Percentiles rank a stretch among this genome's conserved stretches.
Evolutionary conservation across 192 early-diverging fungal genomes (phyloP).

Genomic region (Coemansia sp.): DNA sequence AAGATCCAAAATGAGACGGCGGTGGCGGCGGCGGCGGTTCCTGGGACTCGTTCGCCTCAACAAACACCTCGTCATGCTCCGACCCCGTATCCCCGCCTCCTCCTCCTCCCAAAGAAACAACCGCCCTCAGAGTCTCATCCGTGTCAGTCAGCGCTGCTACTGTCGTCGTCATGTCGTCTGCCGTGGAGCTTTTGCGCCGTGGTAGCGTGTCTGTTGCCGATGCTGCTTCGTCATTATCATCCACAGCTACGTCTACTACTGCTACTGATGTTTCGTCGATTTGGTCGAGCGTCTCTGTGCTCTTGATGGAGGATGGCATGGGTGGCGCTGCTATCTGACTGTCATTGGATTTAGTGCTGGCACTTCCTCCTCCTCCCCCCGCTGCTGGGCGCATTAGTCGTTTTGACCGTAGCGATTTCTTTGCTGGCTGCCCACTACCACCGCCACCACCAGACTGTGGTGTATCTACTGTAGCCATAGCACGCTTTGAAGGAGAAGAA

Average conservation of each 20-base stretch:
- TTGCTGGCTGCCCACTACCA: slow-evolving; percentile 6
- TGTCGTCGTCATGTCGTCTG: background rate
- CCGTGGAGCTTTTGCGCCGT: no score
- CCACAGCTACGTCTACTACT: background rate
- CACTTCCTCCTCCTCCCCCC: background rate
- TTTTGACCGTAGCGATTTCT: slow-evolving; percentile 53
- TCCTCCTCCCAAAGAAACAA: slow-evolving; percentile 2
- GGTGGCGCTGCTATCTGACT: background rate
- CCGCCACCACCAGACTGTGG: slow-evolving; percentile 1
- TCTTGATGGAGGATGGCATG: background rate
- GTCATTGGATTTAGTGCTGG: no score
- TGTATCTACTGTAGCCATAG: slow-evolving; percentile 40
- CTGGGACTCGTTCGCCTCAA: slow-evolving; percentile 34
- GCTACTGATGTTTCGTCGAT: no score
- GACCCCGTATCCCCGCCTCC: background rate
- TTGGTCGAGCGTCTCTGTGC: background rate
- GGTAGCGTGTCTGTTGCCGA: no score
- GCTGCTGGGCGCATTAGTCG: slow-evolving; percentile 52
- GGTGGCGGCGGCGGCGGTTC: background rate
- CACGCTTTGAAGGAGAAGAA: no score
- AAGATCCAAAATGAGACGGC: no score
- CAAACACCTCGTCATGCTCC: slow-evolving; percentile 29
- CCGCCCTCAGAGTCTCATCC: background rate
- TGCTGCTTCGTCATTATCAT: background rate
- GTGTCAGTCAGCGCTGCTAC: background rate